These are phyloP conservation scores for Peronospora belbahrii DNA, from an alignment of 352 stramenopile genomes.

Conservation along the genomic window DNA sequence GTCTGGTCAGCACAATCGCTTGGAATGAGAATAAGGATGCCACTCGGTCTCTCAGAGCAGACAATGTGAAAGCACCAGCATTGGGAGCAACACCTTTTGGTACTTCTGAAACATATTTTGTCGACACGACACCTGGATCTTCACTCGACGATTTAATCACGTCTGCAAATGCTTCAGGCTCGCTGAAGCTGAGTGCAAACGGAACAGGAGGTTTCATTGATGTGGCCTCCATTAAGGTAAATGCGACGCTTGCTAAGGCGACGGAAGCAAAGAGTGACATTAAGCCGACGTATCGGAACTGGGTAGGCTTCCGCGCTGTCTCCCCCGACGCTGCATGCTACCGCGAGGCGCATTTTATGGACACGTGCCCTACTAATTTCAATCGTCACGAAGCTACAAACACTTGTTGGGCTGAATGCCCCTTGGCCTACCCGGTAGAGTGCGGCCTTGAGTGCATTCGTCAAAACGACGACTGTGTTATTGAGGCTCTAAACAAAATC, in stretches of 20 bases:
- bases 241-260: slow-evolving; percentile 6
- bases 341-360: slow-evolving; percentile 25
- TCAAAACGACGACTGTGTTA: slow-evolving; percentile 38
- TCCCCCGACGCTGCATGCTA: slow-evolving; percentile 25
- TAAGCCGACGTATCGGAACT: neutral
- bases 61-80: neutral
- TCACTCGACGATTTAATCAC: slow-evolving; percentile 7
- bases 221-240: slow-evolving; percentile 1
- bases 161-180: neutral
- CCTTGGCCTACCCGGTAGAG: slow-evolving; percentile 29
- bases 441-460: slow-evolving; percentile 35
- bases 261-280: slow-evolving; percentile 14
- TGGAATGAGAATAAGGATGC: slow-evolving; percentile 14
- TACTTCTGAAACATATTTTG: slow-evolving; percentile 1
- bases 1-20: slow-evolving; percentile 7
- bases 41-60: neutral
- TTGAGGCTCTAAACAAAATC: slow-evolving; percentile 31
- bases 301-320: neutral
- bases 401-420: slow-evolving; percentile 37
- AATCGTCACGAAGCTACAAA: slow-evolving; percentile 21
- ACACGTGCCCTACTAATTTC: slow-evolving; percentile 17
- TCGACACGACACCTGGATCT: neutral
- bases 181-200: neutral
- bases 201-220: slow-evolving; percentile 15
- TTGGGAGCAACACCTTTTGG: neutral